phyloP scores from a whole-genome alignment of 192 early-diverging fungal species.

The Tieghemiomyces parasiticus region DNA sequence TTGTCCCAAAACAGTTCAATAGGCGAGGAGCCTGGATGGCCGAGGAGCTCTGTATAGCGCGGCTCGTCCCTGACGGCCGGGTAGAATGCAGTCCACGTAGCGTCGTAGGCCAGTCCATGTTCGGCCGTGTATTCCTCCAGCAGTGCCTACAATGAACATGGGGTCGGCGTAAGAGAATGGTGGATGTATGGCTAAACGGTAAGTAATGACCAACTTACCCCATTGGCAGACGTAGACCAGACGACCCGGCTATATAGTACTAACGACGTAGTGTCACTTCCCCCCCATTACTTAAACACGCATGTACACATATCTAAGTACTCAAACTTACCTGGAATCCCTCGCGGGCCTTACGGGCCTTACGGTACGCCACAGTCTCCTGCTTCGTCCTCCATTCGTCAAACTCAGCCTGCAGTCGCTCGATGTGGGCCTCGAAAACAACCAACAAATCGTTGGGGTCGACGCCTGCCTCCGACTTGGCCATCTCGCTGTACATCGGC shows the following conservation, averaged over 20 bases:
- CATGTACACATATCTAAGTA: conserved; percentile 7
- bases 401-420: conserved; percentile 40
- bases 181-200: background rate
- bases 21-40: conserved; percentile 69
- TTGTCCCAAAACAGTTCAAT: conserved; percentile 91
- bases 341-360: conserved; percentile 60
- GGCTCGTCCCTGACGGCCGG: conserved; percentile 52
- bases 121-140: conserved; percentile 40
- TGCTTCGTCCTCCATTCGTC: conserved; percentile 29
- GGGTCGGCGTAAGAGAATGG: background rate
- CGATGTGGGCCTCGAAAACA: conserved; percentile 67
- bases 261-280: background rate
- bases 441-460: conserved; percentile 68
- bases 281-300: background rate
- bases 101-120: conserved; percentile 48
- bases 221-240: background rate
- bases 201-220: background rate
- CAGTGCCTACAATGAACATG: conserved; percentile 28
- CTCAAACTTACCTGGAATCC: conserved; percentile 32
- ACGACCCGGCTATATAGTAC: background rate
- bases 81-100: conserved; percentile 77
- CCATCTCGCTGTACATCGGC: conserved; percentile 5
- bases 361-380: conserved; percentile 27
- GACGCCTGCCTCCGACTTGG: conserved; percentile 35
- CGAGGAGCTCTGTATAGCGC: conserved; percentile 55